Evolutionary conservation across 2,329 filamentous ascomycete genomes (phyloP).

Genomic region (Penicillium sp.): DNA sequence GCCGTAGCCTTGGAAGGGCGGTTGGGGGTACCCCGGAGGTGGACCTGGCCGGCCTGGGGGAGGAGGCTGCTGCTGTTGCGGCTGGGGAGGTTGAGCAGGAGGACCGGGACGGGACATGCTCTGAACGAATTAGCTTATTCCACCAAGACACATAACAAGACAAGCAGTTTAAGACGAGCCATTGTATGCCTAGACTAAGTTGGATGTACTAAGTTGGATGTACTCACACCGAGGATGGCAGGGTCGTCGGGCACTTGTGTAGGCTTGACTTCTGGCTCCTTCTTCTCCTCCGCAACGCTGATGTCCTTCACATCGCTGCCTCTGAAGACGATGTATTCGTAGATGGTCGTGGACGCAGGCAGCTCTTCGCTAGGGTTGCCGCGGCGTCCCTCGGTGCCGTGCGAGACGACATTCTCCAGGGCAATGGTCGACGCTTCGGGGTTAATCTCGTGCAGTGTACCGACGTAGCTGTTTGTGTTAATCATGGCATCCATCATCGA

Average conservation of each 20-base stretch:
- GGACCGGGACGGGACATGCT: constrained; percentile 42
- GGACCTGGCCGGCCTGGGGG: constrained; percentile 27
- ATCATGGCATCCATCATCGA: constrained; percentile 19
- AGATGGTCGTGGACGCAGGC: constrained; percentile 77
- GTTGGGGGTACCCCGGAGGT: constrained; percentile 38
- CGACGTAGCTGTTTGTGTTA: constrained; percentile 71
- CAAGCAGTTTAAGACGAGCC: too few relatives aligned
- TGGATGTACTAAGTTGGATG: too few relatives aligned
- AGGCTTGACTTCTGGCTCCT: constrained; percentile 66
- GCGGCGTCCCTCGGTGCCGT: constrained; percentile 87
- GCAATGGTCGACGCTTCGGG: constrained; percentile 95
- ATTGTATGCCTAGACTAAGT: too few relatives aligned
- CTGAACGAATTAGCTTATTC: constrained; percentile 25
- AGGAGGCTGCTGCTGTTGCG: constrained; percentile 43
- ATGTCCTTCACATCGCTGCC: constrained; percentile 98
- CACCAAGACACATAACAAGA: too few relatives aligned
- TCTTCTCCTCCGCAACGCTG: constrained; percentile 79
- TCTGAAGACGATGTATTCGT: constrained; percentile 98
- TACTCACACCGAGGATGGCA: constrained; percentile 95
- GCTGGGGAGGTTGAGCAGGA: constrained; percentile 36
- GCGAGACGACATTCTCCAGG: constrained; percentile 91
- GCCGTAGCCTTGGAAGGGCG: constrained; percentile 39
- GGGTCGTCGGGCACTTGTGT: constrained; percentile 87
- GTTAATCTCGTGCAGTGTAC: constrained; percentile 95
- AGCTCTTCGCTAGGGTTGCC: constrained; percentile 77